Evolutionary conservation across 2,329 filamentous ascomycete species (phyloP).

Genomic region (Diplodia scrobiculata): DNA sequence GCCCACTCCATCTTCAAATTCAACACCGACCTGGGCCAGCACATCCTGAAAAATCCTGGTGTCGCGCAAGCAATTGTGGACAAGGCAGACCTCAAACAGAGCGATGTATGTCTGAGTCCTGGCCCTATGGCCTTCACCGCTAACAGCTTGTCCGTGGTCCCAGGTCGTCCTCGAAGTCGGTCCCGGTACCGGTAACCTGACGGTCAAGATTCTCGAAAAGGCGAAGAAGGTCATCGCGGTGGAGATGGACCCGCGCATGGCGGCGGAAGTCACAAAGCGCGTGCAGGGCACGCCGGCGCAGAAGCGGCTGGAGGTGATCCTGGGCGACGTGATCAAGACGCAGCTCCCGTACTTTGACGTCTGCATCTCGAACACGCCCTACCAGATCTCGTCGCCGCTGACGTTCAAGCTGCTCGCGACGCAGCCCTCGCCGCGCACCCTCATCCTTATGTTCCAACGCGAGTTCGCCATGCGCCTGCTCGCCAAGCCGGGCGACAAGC

Average conservation of each 20-base stretch:
- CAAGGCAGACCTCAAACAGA: constrained; percentile 88
- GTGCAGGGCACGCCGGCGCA: constrained; percentile 86
- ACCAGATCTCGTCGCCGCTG: constrained; percentile 83
- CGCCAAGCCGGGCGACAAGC: constrained; percentile 80
- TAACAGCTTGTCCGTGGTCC: neutral
- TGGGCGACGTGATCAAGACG: constrained; percentile 91
- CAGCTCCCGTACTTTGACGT: constrained; percentile 78
- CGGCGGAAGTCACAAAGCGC: constrained; percentile 88
- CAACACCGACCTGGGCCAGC: constrained; percentile 82
- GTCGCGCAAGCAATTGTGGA: constrained; percentile 69
- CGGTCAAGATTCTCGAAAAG: constrained; percentile 82
- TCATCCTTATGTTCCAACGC: constrained; percentile 93
- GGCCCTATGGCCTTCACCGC: neutral
- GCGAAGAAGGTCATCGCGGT: constrained; percentile 83
- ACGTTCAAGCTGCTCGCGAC: constrained; percentile 88
- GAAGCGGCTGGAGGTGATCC: constrained; percentile 80
- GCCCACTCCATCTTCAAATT: constrained; percentile 85
- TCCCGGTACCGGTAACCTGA: constrained; percentile 86
- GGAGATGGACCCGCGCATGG: constrained; percentile 95
- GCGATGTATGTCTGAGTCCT: constrained; percentile 52
- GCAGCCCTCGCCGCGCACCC: constrained; percentile 76
- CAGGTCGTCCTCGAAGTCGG: constrained; percentile 83
- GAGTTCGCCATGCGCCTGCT: constrained; percentile 91
- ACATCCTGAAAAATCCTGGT: constrained; percentile 59
- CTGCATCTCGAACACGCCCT: constrained; percentile 77